Conservation (phyloP, 1,139 yeast genomes). For the Zygoascus meyerae region DNA sequence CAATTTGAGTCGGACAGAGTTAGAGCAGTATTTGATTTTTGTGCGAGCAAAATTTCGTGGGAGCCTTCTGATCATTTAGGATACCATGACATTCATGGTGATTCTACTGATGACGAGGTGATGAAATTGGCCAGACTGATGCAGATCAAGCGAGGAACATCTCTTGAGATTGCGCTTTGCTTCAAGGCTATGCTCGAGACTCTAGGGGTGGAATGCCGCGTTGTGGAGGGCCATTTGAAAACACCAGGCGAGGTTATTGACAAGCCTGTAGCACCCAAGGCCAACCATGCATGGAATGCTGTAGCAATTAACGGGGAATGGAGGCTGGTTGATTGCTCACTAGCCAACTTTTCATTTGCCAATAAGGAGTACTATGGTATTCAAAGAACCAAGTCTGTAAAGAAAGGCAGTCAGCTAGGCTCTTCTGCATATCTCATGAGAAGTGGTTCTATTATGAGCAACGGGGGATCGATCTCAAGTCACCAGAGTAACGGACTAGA, state of each 20-base stretch:
- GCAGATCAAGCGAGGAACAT: slow-evolving; percentile 48
- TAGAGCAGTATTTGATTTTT: slow-evolving; percentile 57
- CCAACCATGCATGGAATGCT: slow-evolving; percentile 88
- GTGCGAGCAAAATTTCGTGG: slow-evolving; percentile 47
- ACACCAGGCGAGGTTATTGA: slow-evolving; percentile 56
- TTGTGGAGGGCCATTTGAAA: slow-evolving; percentile 78
- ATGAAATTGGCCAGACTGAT: slow-evolving; percentile 27
- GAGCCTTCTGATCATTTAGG: slow-evolving; percentile 18
- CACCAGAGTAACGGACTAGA: slow-evolving; percentile 3
- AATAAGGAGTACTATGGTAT: slow-evolving; percentile 27
- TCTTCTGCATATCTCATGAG: slow-evolving; percentile 2
- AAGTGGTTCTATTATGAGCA: background rate
- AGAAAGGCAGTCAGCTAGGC: slow-evolving; percentile 19
- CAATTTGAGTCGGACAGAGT: slow-evolving; percentile 46
- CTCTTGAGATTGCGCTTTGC: slow-evolving; percentile 71
- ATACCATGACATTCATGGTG: slow-evolving; percentile 14
- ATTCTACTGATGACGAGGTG: slow-evolving; percentile 21
- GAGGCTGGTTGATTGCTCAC: slow-evolving; percentile 65
- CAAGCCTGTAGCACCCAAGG: slow-evolving; percentile 41
- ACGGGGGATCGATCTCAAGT: background rate
- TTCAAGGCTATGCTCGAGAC: slow-evolving; percentile 69
- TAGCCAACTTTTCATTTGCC: slow-evolving; percentile 55
- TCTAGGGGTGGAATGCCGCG: slow-evolving; percentile 65
- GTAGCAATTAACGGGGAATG: slow-evolving; percentile 70
- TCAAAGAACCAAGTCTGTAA: slow-evolving; percentile 25